Evolutionary conservation across 768 basidiomycete genomes (phyloP), one percentile per base, ranked within the genome.

Genomic region (Fistulinella prunicolor): DNA sequence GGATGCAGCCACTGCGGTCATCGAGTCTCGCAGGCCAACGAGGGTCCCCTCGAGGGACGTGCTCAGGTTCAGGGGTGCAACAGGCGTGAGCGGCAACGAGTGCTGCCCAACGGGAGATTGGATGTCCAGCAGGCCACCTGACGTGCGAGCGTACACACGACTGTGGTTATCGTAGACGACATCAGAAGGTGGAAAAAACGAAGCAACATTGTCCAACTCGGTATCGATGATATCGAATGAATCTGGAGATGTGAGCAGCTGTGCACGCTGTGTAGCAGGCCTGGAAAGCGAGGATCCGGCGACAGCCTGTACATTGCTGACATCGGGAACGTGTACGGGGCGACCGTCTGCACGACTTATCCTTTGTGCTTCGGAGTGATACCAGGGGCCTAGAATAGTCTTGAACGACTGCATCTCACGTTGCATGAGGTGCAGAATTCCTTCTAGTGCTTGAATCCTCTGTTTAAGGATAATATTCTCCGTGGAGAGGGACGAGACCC

Each of bases 371-470:
- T 67, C 72, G 20, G 71, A 63, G 20, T 69, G 62, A 57, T 74
- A 81, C 83, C 83, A 85, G 0, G 82, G 88, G 0, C 86, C 86
- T 14, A 93, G 64, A 6, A 76, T 79, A n/a, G 57, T 66, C 59
- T 76, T 80, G 26, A 81, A 72, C 8, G 68, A 66, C 9, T 72
- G 69, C 60, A 89, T 70, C 51, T 93, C 88, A 32, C 71, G 74
- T 42, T 73, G 73, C 59, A 82, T 68, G 5, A 64, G 63, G 24
- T 76, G 73, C 20, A 85, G 60, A 2, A 74, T 65, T 14, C 73
- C 74, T 59, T 90, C 87, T 19, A 89, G 66, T 0, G 73, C 71
- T 12, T 80, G 77, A 9, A 88, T 69, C 26, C 77, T 75, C 51
- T 77, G 73, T 22, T 80, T 78, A 16, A 93, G 73, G 9, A 80